Percentiles rank a stretch among this genome's conserved stretches.
These are phyloP conservation scores for Mortierella sp. DNA, from an alignment of 371 early-diverging fungal genomes.

Conservation along the genomic window DNA sequence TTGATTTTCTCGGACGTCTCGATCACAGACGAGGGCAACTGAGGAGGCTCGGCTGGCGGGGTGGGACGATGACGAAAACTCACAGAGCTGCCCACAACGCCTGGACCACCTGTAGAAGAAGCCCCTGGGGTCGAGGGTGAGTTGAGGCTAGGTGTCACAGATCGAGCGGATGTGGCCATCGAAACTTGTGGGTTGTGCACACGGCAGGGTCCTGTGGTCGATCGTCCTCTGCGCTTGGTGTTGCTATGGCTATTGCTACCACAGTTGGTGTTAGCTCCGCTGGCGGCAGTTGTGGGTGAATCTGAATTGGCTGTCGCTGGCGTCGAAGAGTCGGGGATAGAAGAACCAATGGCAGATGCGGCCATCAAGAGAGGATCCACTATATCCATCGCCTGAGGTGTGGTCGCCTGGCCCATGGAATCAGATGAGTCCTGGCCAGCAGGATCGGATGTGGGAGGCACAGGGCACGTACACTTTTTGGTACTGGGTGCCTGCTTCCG, in stretches of 20 bases:
- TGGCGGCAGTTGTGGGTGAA: background rate
- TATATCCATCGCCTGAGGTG: conserved; percentile 3
- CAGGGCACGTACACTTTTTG: conserved; percentile 49
- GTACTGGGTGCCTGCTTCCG: conserved; percentile 35
- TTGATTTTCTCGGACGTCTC: conserved; percentile 59
- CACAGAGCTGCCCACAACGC: conserved; percentile 15
- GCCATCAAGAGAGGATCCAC: background rate
- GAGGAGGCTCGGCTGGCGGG: conserved; percentile 31
- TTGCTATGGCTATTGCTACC: background rate
- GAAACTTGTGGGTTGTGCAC: conserved; percentile 43
- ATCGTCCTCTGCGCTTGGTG: conserved; percentile 36
- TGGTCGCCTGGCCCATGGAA: conserved; percentile 6
- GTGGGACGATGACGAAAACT: conserved; percentile 52
- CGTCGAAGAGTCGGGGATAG: conserved; percentile 12
- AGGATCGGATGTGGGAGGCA: conserved; percentile 31
- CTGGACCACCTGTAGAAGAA: background rate
- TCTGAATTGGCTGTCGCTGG: conserved; percentile 8
- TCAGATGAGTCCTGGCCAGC: conserved; percentile 51
- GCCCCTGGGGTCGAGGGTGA: conserved; percentile 17
- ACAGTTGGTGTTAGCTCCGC: background rate
- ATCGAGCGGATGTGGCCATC: conserved; percentile 28
- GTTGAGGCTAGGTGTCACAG: conserved; percentile 23
- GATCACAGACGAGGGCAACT: conserved; percentile 54
- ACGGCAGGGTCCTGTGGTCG: conserved; percentile 45
- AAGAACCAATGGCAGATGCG: background rate